These are phyloP conservation scores for Mycena galopus DNA, from an alignment of 768 basidiomycete species.

Conservation along the genomic window DNA sequence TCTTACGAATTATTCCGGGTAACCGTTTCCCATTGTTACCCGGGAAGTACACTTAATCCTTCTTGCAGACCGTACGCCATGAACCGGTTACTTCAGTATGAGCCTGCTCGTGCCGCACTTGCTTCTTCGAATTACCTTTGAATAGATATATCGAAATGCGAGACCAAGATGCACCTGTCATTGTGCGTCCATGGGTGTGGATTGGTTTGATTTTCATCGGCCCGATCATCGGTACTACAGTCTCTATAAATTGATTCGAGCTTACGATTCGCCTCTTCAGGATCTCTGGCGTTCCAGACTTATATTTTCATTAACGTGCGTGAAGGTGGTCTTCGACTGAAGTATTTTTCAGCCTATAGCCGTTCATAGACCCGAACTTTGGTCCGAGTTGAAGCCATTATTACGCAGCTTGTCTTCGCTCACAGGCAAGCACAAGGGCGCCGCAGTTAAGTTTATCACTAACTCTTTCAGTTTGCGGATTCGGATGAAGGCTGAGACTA, in stretches of 20 bases:
- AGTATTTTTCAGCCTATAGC: conserved; percentile 40
- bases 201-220: conserved; percentile 64
- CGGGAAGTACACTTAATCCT: conserved; percentile 39
- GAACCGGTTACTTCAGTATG: conserved; percentile 50
- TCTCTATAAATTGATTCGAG: background rate
- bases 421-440: conserved; percentile 42
- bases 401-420: conserved; percentile 59
- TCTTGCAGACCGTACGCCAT: conserved; percentile 54
- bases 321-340: conserved; percentile 44
- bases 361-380: conserved; percentile 55
- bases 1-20: conserved; percentile 18
- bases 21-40: conserved; percentile 35
- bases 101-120: background rate
- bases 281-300: conserved; percentile 62
- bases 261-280: background rate
- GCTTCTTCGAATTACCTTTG: background rate
- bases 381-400: conserved; percentile 61
- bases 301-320: conserved; percentile 60
- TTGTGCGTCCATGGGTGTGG: conserved; percentile 80
- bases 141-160: conserved; percentile 67
- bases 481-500: conserved; percentile 64
- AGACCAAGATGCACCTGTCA: conserved; percentile 50
- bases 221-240: conserved; percentile 48
- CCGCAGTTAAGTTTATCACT: background rate
- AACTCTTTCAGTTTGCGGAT: conserved; percentile 59